Base-by-base conservation (phyloP, 1,284 basidiomycete species). In the Ustilago xerochloae region DNA sequence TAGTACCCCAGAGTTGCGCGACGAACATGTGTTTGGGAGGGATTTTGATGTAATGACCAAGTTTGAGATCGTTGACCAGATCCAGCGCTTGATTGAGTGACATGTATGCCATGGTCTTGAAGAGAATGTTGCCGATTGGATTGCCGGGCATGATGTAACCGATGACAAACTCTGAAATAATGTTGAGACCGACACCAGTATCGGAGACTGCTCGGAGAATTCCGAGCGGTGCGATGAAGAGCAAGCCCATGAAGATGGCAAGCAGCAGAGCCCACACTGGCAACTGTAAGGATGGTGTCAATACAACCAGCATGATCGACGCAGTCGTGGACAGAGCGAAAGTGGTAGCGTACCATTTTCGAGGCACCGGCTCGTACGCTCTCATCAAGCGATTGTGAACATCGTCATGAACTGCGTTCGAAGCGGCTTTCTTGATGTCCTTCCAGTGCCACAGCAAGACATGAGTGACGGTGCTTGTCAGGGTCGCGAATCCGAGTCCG, bases 391-490 rank as follows among this genome's bases (percentile, higher is more conserved):
- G 63, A 18, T 82, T 81, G 68, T 85, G 85, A 9, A 81, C 63
- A 47, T 85, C 84, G 33, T 82, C 80, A 46, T 81, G 75, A 18
- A 77, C 61, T 5, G 83, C 78, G 46, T 84, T 84, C 18, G 74
- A 80, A 6, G 87, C 62, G 0, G 87, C 87, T 28, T 83, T 74
- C 48, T 81, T 82, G 65, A 88, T 86, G 69, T 88, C 87, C 10
- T 84, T 78, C 32, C 87, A 78, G 66, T 88, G 87, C 87, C 87
- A 88, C 2, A 88, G 81, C 72, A 85, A 83, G 16, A 88, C 87
- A 63, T 88, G 87, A 3, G 85, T 85, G 39, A 87, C 77, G 6
- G 87, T 86, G 50, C 86, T 86, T 0, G 87, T 86, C 16, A 88
- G 75, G 0, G 87, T 85, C 0, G 87, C 86, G 67, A 88, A 88